Evolutionary conservation across 2,329 filamentous ascomycete genomes (phyloP).

Genomic region (Pseudogymnoascus sp.): DNA sequence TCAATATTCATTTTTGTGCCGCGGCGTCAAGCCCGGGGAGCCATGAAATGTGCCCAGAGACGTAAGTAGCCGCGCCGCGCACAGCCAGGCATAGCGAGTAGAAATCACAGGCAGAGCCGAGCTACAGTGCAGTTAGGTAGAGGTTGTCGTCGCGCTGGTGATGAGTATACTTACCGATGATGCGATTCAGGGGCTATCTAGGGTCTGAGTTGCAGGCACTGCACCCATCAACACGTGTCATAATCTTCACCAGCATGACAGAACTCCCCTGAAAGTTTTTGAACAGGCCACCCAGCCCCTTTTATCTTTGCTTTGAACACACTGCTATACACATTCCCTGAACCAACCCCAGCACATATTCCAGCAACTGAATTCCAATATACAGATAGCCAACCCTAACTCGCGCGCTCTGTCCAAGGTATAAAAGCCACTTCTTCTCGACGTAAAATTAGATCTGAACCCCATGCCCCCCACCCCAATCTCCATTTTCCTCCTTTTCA

Average conservation of each 20-base stretch:
- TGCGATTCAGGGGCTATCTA: background rate
- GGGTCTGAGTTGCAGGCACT: background rate
- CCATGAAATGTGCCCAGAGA: background rate
- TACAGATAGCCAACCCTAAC: background rate
- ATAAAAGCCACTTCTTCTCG: background rate
- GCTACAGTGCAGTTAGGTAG: background rate
- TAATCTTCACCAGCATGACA: background rate
- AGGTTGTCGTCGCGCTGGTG: background rate
- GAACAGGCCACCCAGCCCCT: background rate
- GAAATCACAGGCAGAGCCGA: background rate
- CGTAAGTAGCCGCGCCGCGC: background rate
- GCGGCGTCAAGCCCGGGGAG: background rate
- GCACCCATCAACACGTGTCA: background rate
- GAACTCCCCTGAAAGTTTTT: background rate
- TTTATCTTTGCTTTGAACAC: background rate
- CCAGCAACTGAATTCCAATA: background rate
- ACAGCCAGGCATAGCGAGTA: background rate
- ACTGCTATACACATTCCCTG: background rate
- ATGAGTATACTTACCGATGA: background rate
- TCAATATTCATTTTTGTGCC: background rate
- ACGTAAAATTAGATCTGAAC: background rate
- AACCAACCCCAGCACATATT: background rate
- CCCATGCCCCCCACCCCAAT: background rate
- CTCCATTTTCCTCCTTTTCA: background rate
- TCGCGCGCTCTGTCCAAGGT: background rate